These are phyloP conservation scores for Podospora sp. DNA, from an alignment of 495 filamentous ascomycete species.

Conservation along the genomic window DNA sequence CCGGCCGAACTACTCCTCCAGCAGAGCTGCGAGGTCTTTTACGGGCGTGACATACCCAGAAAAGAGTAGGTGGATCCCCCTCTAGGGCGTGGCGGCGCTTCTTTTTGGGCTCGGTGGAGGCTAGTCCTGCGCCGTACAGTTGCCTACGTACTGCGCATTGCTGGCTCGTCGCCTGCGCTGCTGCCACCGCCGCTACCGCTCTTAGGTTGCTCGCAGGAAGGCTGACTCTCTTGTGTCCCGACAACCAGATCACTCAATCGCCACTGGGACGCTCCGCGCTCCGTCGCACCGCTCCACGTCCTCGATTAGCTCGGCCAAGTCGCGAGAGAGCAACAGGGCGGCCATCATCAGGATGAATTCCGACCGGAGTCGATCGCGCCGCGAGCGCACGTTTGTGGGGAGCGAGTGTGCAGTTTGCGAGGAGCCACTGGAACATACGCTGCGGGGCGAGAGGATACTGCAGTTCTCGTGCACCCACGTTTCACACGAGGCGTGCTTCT, in stretches of 20 bases:
- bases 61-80: constrained; percentile 44
- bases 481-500: constrained; percentile 97
- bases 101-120: constrained; percentile 11
- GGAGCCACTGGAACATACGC: constrained; percentile 93
- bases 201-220: not conserved
- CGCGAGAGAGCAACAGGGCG: constrained; percentile 41
- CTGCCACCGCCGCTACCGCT: not conserved
- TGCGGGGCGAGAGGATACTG: constrained; percentile 91
- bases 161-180: not conserved
- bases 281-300: constrained; percentile 48
- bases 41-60: constrained; percentile 42
- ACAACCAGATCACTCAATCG: constrained; percentile 42
- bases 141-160: constrained; percentile 14
- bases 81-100: constrained; percentile 7
- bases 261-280: constrained; percentile 42
- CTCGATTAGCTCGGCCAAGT: constrained; percentile 44
- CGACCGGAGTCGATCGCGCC: constrained; percentile 77
- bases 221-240: constrained; percentile 12
- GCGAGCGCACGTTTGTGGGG: constrained; percentile 94
- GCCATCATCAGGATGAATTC: constrained; percentile 60
- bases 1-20: constrained; percentile 31
- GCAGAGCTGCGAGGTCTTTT: constrained; percentile 34
- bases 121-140: constrained; percentile 18
- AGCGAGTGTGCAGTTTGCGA: constrained; percentile 96
- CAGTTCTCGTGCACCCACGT: constrained; percentile 97